These are phyloP conservation scores for Trichoderma endophyticum DNA, from an alignment of 2,329 filamentous ascomycete species.

Conservation along the genomic window DNA sequence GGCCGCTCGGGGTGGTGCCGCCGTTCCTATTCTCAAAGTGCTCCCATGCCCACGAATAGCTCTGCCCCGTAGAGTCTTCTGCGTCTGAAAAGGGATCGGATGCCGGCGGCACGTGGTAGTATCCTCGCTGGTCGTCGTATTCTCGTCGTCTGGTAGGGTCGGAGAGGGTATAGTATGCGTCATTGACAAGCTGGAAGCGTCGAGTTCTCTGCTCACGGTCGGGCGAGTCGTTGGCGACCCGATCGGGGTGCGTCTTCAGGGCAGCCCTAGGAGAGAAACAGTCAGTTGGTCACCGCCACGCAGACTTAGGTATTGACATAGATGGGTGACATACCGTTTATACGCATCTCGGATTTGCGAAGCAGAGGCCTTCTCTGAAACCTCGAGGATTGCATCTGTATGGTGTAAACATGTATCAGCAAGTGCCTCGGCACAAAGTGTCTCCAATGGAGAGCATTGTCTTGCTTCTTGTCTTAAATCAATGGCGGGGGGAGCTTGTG, in stretches of 20 bases:
- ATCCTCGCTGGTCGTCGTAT: conserved; percentile 67
- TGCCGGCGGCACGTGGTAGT: conserved; percentile 31
- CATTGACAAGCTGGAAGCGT: conserved; percentile 87
- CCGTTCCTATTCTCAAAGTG: conserved; percentile 46
- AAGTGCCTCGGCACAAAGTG: neutral
- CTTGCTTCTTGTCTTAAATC: neutral
- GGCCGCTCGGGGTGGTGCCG: conserved; percentile 36
- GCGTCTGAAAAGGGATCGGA: conserved; percentile 47
- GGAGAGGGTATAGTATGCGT: conserved; percentile 88
- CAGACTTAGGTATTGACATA: neutral
- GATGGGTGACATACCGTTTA: conserved; percentile 63
- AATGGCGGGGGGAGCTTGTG: neutral
- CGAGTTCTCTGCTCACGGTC: conserved; percentile 79
- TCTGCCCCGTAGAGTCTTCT: conserved; percentile 41
- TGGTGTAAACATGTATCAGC: neutral
- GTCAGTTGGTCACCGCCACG: neutral
- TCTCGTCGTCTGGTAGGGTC: conserved; percentile 73
- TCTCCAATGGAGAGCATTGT: neutral
- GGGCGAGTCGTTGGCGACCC: conserved; percentile 77
- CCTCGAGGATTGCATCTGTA: conserved; percentile 69
- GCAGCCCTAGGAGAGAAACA: conserved; percentile 61
- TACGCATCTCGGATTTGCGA: conserved; percentile 91
- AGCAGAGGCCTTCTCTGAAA: conserved; percentile 69
- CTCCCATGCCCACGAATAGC: conserved; percentile 77
- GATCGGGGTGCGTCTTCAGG: conserved; percentile 89